Evolutionary conservation across 1,284 basidiomycete species (phyloP), one percentile per base, ranked within the genome.

Genomic region (Boletus mariae): DNA sequence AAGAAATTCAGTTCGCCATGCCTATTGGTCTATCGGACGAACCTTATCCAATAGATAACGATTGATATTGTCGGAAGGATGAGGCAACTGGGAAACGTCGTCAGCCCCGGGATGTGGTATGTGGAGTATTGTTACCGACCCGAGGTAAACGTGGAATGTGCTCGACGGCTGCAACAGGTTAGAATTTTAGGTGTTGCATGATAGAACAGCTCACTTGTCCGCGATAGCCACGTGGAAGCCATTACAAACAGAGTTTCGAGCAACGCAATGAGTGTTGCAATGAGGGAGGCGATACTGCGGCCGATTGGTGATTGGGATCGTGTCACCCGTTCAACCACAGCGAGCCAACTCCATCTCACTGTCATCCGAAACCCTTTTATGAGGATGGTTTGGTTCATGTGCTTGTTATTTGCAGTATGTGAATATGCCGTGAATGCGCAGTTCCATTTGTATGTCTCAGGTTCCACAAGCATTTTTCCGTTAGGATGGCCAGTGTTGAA

Each of bases 51-150:
- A 23, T 23, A 54, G 45, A 34, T 5, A 53, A 23, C 26, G 50
- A n/a, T 54, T 54, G 41, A 54, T 47, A 4, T 26, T 41, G 29
- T 54, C 53, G 0, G 45, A 40, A 32, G 53, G 53, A 34, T 54
- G 51, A 25, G 32, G 23, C 5, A 45, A 34, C 53, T 54, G 31
- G 23, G 23, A 41, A 15, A 6, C 7, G 23, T 20, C 23, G 20
- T 41, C 20, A 15, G 40, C 23, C 38, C 2, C 9, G 4, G 11
- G 23, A 41, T 41, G 13, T 25, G 5, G 2, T 15, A 5, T 25
- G 40, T 25, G 23, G 40, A 25, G 40, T 41, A 10, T 25, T 12
- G 11, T 11, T 25, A 41, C 23, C 5, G 13, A 41, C 40, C 23
- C 23, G 20, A 4, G 23, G 10, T 5, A 41, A 15, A 13, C 5